Base-by-base conservation (phyloP, 2,329 filamentous ascomycete genomes). In the Xylaria arbuscula region DNA sequence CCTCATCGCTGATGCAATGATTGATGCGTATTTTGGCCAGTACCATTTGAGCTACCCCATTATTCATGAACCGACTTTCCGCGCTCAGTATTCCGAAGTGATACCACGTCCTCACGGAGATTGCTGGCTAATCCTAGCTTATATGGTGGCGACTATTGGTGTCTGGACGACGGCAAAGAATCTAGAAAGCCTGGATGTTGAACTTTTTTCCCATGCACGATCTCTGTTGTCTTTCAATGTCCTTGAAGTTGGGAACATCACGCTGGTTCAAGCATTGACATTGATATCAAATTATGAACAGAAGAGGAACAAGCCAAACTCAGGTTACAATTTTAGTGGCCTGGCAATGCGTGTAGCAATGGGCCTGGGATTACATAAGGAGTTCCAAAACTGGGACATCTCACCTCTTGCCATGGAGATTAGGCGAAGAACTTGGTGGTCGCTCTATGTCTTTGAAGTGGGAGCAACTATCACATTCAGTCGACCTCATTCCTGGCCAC, bases 301-400 rank as follows among this genome's bases (percentile, higher is more conserved):
- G 70, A 86, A 86, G 71, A 77, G 82, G 36, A 82, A 86, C 71
- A 81, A 83, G 45, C 84, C 84, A 3, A 86, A 86, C 67, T 84
- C 83, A 0, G 83, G 83, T 0, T 86, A 84, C 69, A 86, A 85
- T 69, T 83, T 82, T 53, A 79, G 84, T 40, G 83, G 83, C 1
- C 78, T 85, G 15, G 84, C 83, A 5, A 78, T 83, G 36, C 77
- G 83, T n/a, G 82, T 85, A 78, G 84, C 83, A 13, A 81, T 85
- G 58, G 83, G 83, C 0, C 73, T 86, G 4, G 84, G 84, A 0
- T 77, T 86, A 3, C 84, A 86, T 68, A 81, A 81, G 24, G 83
- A 85, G 62, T 78, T 81, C 42, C 76, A 74, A 9, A 74, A 72
- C 8, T 78, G 76, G 75, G 75, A 76, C 38, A 80, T 80, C 62